Evolutionary conservation across 768 basidiomycete genomes (phyloP), one percentile per base, ranked within the genome.

Genomic region (Collybia sordida): DNA sequence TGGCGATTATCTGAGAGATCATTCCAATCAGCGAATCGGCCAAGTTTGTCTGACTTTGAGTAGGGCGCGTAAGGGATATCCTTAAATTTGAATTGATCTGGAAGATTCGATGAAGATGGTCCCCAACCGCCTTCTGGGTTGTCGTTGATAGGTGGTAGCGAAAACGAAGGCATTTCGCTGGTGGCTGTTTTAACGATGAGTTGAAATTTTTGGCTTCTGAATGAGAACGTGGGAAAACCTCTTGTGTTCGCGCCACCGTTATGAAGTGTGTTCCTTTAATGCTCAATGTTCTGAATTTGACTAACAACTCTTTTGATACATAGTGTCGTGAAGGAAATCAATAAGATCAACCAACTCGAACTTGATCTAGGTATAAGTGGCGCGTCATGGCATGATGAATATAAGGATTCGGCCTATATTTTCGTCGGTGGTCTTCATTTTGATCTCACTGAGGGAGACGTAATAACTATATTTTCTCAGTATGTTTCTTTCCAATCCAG

Each of bases 41-140:
- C 93, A 49, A 99, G 86, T 70, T 98, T 98, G 78, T 99, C 97
- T 31, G 92, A 86, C 83, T 99, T 99, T 72, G 93, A 93, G 79
- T 92, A 98, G 4, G 95, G 95, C 0, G 96, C 95, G 64, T 98
- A 99, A 40, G 97, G 97, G 52, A 98, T 97, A 60, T 98, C 97
- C 70, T 92, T 93, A 81, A 97, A 97, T 72, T 95, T 94, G 74
- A 96, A 98, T 55, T 93, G 86, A 39, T 88, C 78, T 1, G 96
- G 94, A 18, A 95, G 74, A 67, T 90, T 88, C 2, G 73, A 78
- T 0, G 86, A 80, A 3, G 87, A 82, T 5, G 93, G 91, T 1
- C 93, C 93, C 95, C 95, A 98, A 47, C 91, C 90, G 27, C 91
- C 93, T 60, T 95, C 93, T 34, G 88, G 86, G 70, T 92, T 94